phyloP scores from a whole-genome alignment of 768 basidiomycete species.

The Tricholoma bakamatsutake region DNA sequence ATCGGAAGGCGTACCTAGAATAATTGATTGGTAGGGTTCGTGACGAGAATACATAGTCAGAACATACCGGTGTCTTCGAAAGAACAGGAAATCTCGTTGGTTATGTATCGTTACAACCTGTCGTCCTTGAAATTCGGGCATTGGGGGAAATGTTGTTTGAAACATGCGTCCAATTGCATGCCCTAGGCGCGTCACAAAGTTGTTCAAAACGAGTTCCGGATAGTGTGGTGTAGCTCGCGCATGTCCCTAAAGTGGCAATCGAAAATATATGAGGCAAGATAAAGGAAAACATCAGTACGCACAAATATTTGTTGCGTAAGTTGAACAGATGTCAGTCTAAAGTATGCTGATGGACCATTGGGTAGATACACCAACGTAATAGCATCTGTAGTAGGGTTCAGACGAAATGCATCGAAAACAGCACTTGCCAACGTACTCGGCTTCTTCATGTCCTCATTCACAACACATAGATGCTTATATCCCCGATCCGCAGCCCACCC shows the following conservation, averaged over 20 bases:
- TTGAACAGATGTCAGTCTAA: conserved; percentile 87
- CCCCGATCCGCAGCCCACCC: conserved; percentile 89
- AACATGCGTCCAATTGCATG: conserved; percentile 93
- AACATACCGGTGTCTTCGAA: conserved; percentile 84
- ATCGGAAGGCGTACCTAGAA: conserved; percentile 83
- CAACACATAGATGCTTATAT: conserved; percentile 84
- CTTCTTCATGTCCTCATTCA: conserved; percentile 93
- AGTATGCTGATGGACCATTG: conserved; percentile 90
- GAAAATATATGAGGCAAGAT: neutral
- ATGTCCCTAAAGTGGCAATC: conserved; percentile 58
- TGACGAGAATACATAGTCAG: neutral
- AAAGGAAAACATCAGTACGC: conserved; percentile 18
- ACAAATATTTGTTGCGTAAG: conserved; percentile 85
- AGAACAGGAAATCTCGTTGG: conserved; percentile 96
- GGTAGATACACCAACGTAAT: conserved; percentile 91
- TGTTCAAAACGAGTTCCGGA: conserved; percentile 93
- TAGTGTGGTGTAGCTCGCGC: conserved; percentile 88
- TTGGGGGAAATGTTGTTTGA: conserved; percentile 91
- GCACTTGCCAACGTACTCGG: conserved; percentile 59
- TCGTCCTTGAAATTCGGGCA: conserved; percentile 92
- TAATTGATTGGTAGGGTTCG: neutral
- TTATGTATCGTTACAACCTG: conserved; percentile 98
- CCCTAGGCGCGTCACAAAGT: conserved; percentile 90
- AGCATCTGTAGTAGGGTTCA: conserved; percentile 54
- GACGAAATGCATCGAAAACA: neutral